Evolutionary conservation across 305 asterid species (phyloP).

Genomic region (Fraxinus platypoda): DNA sequence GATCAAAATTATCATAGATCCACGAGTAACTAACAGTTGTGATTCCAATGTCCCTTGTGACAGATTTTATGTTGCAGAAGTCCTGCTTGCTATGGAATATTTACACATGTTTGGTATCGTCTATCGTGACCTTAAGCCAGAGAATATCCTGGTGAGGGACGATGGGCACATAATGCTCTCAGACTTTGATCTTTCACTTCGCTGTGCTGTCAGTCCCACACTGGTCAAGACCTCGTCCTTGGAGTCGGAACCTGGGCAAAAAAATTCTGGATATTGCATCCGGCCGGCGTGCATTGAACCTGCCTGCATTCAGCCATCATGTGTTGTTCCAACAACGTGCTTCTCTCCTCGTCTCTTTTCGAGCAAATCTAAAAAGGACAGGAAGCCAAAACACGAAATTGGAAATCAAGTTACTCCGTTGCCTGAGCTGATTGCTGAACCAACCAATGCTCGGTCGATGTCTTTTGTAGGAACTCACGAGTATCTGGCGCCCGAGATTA

Average conservation of each 20-base stretch:
- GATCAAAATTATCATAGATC: neutral
- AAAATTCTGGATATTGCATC: constrained; percentile 30
- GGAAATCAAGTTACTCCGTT: constrained; percentile 37
- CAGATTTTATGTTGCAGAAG: constrained; percentile 62
- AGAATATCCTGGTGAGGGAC: constrained; percentile 58
- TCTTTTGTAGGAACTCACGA: constrained; percentile 56
- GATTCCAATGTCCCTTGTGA: constrained; percentile 10
- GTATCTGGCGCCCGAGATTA: constrained; percentile 53
- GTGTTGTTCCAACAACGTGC: constrained; percentile 45
- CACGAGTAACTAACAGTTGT: neutral
- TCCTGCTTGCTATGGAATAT: constrained; percentile 56
- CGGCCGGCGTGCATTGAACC: constrained; percentile 39
- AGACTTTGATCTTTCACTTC: constrained; percentile 60
- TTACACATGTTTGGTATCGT: constrained; percentile 67
- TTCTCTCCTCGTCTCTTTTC: constrained; percentile 41
- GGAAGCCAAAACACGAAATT: constrained; percentile 34
- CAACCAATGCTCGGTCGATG: constrained; percentile 50
- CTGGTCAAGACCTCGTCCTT: constrained; percentile 41
- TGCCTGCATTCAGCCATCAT: constrained; percentile 47
- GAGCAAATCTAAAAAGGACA: constrained; percentile 37
- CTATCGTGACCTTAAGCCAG: constrained; percentile 65
- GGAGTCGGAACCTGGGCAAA: constrained; percentile 26
- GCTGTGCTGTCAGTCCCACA: constrained; percentile 53
- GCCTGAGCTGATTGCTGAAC: constrained; percentile 53
- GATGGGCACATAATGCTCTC: constrained; percentile 77